Evolutionary conservation across 129 eudicot species (phyloP), one percentile per base, ranked within the genome.

Genomic region (Flaveria brownii): DNA sequence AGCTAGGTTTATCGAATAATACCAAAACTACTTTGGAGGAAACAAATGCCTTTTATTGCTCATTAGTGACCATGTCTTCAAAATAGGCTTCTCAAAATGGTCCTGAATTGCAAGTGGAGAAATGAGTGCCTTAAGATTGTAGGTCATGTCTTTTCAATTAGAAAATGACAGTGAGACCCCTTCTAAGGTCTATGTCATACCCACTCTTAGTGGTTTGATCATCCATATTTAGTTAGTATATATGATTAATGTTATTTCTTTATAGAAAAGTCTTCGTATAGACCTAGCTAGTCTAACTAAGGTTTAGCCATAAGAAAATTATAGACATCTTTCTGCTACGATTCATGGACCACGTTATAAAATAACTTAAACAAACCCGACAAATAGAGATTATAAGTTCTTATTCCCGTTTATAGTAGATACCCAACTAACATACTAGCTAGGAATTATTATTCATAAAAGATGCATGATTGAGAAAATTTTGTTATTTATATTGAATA

Each of bases 161-260:
- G 70, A 59, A 57, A 70, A 70, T 57, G 76, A 78, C 61, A 30
- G 70, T 26, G 74, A 42, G 75, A 43, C 59, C 30, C 75, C 74
- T 55, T 68, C 81, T 23, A 39, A 77, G 26, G 74, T 77, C 74
- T 67, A 51, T 39, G 22, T 67, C 81, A 51, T 52, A 55, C 16
- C 80, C 46, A 49, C 46, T 77, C 42, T 23, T 66, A 57, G 47
- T 67, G 42, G 78, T 73, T 57, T 20, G 22, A 20, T 57, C 81
- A 74, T 77, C 55, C 68, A 67, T 39, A 30, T 45, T 52, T 36
- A 36, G 1, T 52, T 52, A 54, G 36, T 54, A 36, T 66, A 43
- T 20, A 20, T 20, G 22, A 20, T 20, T 20, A 54, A 39, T 36
- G 52, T 6, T 9, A 51, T 76, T 3, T 56, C 41, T 41, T 54